Conservation (phyloP, 2,329 filamentous ascomycete genomes). For the Phaeosphaeriaceae sp. region DNA sequence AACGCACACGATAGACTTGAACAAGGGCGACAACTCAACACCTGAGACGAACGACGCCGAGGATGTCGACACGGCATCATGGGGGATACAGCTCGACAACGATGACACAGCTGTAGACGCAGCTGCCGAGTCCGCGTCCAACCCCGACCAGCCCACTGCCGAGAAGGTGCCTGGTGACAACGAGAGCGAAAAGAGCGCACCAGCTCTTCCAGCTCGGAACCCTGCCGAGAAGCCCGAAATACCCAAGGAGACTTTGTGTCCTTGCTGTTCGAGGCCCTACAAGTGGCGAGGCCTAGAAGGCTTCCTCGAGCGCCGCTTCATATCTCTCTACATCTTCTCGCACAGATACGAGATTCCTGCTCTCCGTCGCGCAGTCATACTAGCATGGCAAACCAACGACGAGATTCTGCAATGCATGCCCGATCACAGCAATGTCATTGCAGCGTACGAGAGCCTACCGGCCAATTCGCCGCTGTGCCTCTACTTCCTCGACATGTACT, state of each 20-base stretch:
- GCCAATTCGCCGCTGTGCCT: constrained; percentile 39
- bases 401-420: constrained; percentile 47
- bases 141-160: constrained; percentile 23
- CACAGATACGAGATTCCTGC: constrained; percentile 42
- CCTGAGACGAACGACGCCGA: constrained; percentile 29
- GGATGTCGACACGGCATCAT: constrained; percentile 43
- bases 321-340: constrained; percentile 43
- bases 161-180: constrained; percentile 41
- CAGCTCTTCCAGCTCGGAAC: constrained; percentile 34
- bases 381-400: constrained; percentile 46
- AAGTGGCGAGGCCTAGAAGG: constrained; percentile 47
- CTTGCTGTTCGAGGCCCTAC: constrained; percentile 45
- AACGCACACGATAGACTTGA: constrained; percentile 34
- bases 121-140: constrained; percentile 16
- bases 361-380: constrained; percentile 39
- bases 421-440: constrained; percentile 46
- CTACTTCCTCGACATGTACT: constrained; percentile 48
- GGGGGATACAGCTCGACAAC: constrained; percentile 43
- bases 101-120: constrained; percentile 32
- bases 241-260: constrained; percentile 45
- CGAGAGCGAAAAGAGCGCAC: constrained; percentile 32
- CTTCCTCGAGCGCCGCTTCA: constrained; percentile 46
- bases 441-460: constrained; percentile 41
- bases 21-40: constrained; percentile 20
- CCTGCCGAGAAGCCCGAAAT: constrained; percentile 41